Evolutionary conservation across 805 yeast species (phyloP), one percentile per base, ranked within the genome.

Genomic region (Teunomyces stri): DNA sequence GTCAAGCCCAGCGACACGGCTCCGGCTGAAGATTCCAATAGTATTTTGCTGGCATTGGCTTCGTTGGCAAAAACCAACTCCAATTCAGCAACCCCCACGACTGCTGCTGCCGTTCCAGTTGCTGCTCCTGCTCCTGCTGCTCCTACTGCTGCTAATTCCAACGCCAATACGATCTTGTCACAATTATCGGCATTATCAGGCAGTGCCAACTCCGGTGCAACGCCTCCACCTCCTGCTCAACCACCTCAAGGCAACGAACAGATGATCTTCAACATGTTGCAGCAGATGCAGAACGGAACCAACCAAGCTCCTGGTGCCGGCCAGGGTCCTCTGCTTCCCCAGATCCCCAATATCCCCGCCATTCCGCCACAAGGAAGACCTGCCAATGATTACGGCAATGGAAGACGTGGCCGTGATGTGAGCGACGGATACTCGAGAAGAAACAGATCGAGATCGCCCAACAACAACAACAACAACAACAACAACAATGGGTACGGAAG

Each of bases 41-140:
- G 85, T 43, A 80, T 85, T 48, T 75, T 86, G 52, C 86, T 82
- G 72, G 89, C 88, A 18, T 71, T 84, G 45, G 87, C 89, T 20
- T 75, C 82, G 41, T 73, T 84, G 64, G 85, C 80, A 59, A 73
- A 79, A 67, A 43, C 62, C 63, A 61, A 64, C 50, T 53, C 75
- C 11, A 60, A 60, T 42, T 53, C 63, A 46, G 61, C 69, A 16
- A 65, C 70, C 34, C 62, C 65, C 22, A 47, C 57, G 22, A 48
- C 70, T 4, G 61, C 58, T 12, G 48, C 57, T 18, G 64, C 65
- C 11, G 20, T 18, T 18, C 20, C 20, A n/a, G n/a, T n/a, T 18
- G 20, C 3, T 18, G 20, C 20, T 18, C 20, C 20, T 18, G 20
- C 18, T 16, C 18, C 18, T 16, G 2, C 54, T 57, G 25, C 53